phyloP scores from a whole-genome alignment of 2,329 filamentous ascomycete genomes.

The Colletotrichum filicis region DNA sequence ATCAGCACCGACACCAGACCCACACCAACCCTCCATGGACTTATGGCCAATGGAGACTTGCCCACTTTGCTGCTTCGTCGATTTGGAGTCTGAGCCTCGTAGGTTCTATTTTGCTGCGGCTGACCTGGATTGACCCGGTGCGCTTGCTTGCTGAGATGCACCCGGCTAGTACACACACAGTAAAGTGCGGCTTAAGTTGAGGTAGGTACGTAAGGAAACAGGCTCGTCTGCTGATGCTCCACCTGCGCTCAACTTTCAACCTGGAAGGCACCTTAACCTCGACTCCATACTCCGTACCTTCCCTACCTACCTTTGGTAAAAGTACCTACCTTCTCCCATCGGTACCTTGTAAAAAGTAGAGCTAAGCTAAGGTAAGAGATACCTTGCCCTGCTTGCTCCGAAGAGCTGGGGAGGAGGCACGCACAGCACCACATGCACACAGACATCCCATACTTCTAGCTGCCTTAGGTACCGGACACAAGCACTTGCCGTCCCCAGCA shows the following conservation, averaged over 20 bases:
- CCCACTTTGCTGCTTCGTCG: not conserved
- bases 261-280: not conserved
- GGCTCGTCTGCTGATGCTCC: not conserved
- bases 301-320: not conserved
- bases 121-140: not conserved
- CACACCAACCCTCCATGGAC: not conserved
- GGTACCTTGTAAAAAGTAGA: not conserved
- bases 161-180: not conserved
- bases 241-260: not conserved
- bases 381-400: not conserved
- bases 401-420: not conserved
- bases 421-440: not conserved
- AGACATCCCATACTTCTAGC: not conserved
- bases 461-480: not conserved
- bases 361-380: not conserved
- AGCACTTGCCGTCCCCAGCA: not conserved
- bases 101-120: not conserved
- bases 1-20: slow-evolving; percentile 12
- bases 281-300: not conserved
- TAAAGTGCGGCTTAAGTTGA: not conserved
- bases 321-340: not conserved
- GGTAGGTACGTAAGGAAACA: not conserved
- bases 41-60: not conserved
- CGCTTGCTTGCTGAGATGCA: not conserved
- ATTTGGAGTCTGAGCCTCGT: not conserved